phyloP scores from a whole-genome alignment of 2,329 filamentous ascomycete genomes.

The Apiospora saccharicola region DNA sequence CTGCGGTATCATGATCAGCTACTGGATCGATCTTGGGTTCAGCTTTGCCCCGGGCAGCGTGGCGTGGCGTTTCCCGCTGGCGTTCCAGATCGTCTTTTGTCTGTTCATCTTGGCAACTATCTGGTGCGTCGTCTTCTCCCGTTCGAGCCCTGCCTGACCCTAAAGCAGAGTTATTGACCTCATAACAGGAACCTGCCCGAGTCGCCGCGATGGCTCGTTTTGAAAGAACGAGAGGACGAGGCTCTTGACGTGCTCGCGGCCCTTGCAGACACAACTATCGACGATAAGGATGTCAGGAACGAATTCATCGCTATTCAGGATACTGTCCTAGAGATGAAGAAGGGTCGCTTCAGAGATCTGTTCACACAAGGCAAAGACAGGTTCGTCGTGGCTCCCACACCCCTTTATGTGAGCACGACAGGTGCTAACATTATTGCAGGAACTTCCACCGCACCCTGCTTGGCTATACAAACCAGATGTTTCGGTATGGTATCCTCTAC shows the following conservation, averaged over 20 bases:
- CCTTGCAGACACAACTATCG: conserved; percentile 47
- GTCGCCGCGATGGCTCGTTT: conserved; percentile 55
- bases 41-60: conserved; percentile 59
- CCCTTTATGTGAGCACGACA: neutral
- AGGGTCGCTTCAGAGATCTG: conserved; percentile 61
- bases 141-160: too few species aligned
- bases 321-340: conserved; percentile 70
- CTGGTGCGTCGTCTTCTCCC: conserved; percentile 41
- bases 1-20: conserved; percentile 62
- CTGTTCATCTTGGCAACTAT: conserved; percentile 63
- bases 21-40: conserved; percentile 68
- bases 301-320: conserved; percentile 63
- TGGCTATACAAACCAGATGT: conserved; percentile 65
- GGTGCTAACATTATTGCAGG: conserved; percentile 28
- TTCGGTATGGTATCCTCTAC: conserved; percentile 40
- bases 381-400: conserved; percentile 31
- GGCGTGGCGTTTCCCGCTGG: conserved; percentile 68
- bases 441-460: conserved; percentile 63
- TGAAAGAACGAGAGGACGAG: conserved; percentile 52
- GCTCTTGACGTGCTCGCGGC: conserved; percentile 52
- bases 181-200: conserved; percentile 52
- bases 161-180: neutral
- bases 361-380: conserved; percentile 65
- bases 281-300: conserved; percentile 61
- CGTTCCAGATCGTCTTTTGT: conserved; percentile 65